A percentile compares a stretch with the other conserved stretches of the same genome.
Conservation (phyloP, 176 grass and related monocot genomes). For the sorghum (Sorghum bicolor) region Sorghum_bicolor_NCBIv3 NC_012876.2:408501-409000, state of each 20-base stretch:
- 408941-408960: background rate
- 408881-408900: conserved; percentile 36
- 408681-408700: conserved; percentile 24
- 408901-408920: conserved; percentile 80
- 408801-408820: background rate
- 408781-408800: conserved; percentile 42
- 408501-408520: background rate
- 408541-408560: background rate
- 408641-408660: background rate
- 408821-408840: background rate
- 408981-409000: conserved; percentile 40
- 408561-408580: background rate
- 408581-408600: conserved; percentile 14
- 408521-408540: background rate
- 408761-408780: background rate
- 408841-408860: background rate
- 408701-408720: too few species aligned
- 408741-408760: background rate
- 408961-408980: too few species aligned
- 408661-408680: conserved; percentile 38
- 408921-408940: conserved; percentile 50
- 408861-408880: conserved; percentile 40
- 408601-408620: conserved; percentile 23
- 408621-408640: conserved; percentile 25
- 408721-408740: too few species aligned